Percentiles rank a stretch among this genome's conserved stretches.
Evolutionary conservation across 1,139 yeast genomes (phyloP).

Genomic region (Torulaspora globosa): DNA sequence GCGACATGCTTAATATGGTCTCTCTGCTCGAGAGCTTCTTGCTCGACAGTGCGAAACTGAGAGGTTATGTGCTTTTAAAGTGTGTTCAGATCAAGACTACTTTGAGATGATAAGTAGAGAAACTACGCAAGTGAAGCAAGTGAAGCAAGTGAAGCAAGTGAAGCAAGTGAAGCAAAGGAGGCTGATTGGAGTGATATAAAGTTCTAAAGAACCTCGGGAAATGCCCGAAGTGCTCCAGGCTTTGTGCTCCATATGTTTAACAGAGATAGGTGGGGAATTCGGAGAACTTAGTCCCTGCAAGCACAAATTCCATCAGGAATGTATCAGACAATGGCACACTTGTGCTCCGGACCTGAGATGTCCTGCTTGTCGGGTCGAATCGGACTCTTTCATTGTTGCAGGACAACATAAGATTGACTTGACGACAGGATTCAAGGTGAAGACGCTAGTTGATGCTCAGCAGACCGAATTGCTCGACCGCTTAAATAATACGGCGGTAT

Average conservation of each 20-base stretch:
- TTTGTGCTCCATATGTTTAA: constrained; percentile 30
- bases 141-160: too few species aligned
- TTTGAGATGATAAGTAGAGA: not conserved
- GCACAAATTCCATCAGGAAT: constrained; percentile 30
- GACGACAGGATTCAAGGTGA: constrained; percentile 18
- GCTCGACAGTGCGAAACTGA: not conserved
- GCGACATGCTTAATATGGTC: constrained; percentile 53
- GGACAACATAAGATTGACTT: constrained; percentile 14
- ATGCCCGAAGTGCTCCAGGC: constrained; percentile 4
- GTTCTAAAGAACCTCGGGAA: not conserved
- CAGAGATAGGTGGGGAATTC: constrained; percentile 19
- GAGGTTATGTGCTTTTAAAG: not conserved
- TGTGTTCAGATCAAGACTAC: not conserved
- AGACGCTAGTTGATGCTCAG: constrained; percentile 10
- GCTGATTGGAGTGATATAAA: not conserved
- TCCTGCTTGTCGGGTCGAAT: constrained; percentile 30
- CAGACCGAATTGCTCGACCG: constrained; percentile 6
- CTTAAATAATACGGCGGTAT: not conserved
- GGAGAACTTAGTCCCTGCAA: constrained; percentile 28
- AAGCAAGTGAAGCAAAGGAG: not conserved
- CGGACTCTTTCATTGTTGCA: constrained; percentile 12
- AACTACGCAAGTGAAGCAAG: not conserved
- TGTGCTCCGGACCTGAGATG: constrained; percentile 27
- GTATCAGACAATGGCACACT: constrained; percentile 35
- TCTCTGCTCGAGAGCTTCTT: not conserved